Conservation (phyloP, 495 filamentous ascomycete genomes). For the Daldinia concentrica region DNA sequence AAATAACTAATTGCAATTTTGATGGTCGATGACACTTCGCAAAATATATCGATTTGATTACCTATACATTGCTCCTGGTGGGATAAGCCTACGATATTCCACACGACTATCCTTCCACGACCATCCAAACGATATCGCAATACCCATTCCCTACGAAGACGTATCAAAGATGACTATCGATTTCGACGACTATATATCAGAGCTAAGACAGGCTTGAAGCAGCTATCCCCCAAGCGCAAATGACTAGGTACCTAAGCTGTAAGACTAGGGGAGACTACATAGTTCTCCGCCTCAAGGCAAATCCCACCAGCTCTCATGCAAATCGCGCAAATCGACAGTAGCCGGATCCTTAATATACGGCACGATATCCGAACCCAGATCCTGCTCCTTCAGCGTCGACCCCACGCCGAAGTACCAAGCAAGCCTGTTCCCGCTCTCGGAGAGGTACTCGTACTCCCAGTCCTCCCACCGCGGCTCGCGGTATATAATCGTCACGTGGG, state of each 20-base stretch:
- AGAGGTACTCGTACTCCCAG: slow-evolving; percentile 70
- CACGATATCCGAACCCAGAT: slow-evolving; percentile 51
- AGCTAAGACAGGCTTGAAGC: too few relatives aligned
- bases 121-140: too few relatives aligned
- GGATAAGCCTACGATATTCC: too few relatives aligned
- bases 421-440: slow-evolving; percentile 53
- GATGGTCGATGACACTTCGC: too few relatives aligned
- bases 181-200: too few relatives aligned
- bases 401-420: slow-evolving; percentile 58
- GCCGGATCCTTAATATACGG: slow-evolving; percentile 50
- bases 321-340: slow-evolving; percentile 49
- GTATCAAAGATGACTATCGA: too few relatives aligned
- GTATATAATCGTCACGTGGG: slow-evolving; percentile 64
- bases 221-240: too few relatives aligned
- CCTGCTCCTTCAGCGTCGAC: slow-evolving; percentile 52
- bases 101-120: too few relatives aligned
- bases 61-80: too few relatives aligned
- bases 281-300: slow-evolving; percentile 20
- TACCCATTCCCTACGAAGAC: too few relatives aligned
- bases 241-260: not conserved
- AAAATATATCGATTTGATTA: too few relatives aligned
- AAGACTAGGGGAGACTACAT: not conserved
- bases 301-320: slow-evolving; percentile 58
- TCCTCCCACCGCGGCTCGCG: slow-evolving; percentile 76
- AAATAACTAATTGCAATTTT: too few relatives aligned